Evolutionary conservation across 768 basidiomycete genomes (phyloP), one percentile per base, ranked within the genome.

Genomic region (Lentinus brumalis): DNA sequence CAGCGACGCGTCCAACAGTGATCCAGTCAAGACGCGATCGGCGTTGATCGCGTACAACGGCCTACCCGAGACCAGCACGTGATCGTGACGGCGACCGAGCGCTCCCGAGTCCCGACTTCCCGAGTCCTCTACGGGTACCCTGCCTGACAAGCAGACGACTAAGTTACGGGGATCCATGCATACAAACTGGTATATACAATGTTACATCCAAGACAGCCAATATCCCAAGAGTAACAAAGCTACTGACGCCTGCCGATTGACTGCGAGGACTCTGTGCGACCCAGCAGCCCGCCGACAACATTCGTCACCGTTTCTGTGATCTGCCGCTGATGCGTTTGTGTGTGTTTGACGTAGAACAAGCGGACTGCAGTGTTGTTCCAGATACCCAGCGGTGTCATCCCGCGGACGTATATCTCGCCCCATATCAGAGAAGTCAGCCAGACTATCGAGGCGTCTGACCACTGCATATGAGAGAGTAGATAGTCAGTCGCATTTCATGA

Each of bases 341-440:
- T 83, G 65, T 96, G 94, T 71, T 94, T 96, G 58, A 97, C 92
- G 53, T 94, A 85, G 77, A 98, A 98, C 53, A 98, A 74, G 44
- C 91, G 86, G 31, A 97, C 93, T 51, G 86, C 89, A 14, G 95
- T 97, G 18, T 86, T 84, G 66, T 92, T 92, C 94, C 96, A 98
- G 45, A 96, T 86, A 12, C 91, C 92, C 26, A 94, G 78, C 1
- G 91, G 90, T 1, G 88, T 85, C 86, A 96, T 91, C 5, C 88
- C 91, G 50, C 90, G 88, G 21, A 97, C 90, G 70, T 96, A 99
- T 18, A 96, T 84, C 71, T 96, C 93, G 42, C 97, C 96, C 95
- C 96, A 99, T 21, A 96, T 87, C 55, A 98, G 76, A 1, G 92
- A 94, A 4, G 94, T 92, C 40, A 96, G 80, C 96, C 97, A 98